Percentiles rank a stretch among this genome's conserved stretches.
These are phyloP conservation scores for Triticum urartu DNA, from an alignment of 176 grass and related monocot species.

Conservation along the genomic window DNA sequence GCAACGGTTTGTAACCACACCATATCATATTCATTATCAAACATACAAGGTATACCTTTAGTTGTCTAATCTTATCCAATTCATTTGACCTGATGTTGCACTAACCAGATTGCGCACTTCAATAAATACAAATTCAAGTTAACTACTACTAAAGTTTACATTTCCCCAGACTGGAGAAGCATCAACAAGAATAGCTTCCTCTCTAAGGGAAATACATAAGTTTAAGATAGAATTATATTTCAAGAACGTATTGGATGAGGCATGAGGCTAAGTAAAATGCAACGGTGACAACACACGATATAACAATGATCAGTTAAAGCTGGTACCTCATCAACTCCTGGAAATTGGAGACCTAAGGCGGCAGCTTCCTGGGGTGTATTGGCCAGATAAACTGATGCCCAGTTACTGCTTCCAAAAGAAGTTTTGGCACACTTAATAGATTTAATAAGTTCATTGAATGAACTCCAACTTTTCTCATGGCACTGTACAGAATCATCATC, in stretches of 20 bases:
- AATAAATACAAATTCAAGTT: constrained; percentile 1
- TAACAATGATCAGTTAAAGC: constrained; percentile 8
- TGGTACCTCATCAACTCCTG: constrained; percentile 88
- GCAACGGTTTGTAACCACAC: background rate
- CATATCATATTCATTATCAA: background rate
- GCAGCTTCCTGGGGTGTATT: constrained; percentile 95
- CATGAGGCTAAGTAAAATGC: background rate
- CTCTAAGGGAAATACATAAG: background rate
- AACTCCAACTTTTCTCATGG: constrained; percentile 74
- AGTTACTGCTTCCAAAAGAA: constrained; percentile 79
- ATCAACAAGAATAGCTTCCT: background rate
- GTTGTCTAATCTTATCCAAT: background rate
- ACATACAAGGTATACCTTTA: background rate
- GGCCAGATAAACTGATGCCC: constrained; percentile 94
- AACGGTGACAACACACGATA: constrained; percentile 1
- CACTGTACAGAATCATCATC: constrained; percentile 42
- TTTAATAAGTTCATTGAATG: constrained; percentile 78
- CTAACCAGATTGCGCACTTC: background rate
- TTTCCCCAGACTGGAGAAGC: background rate
- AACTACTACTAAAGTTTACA: background rate
- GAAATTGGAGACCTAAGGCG: constrained; percentile 81
- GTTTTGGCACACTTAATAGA: constrained; percentile 41
- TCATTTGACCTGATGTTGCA: background rate
- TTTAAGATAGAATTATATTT: constrained; percentile 16
- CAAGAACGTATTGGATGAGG: background rate